A percentile compares a stretch with the other conserved stretches of the same genome.
Conservation (phyloP, 1,284 basidiomycete genomes). For the Omphalotus olearius region DNA sequence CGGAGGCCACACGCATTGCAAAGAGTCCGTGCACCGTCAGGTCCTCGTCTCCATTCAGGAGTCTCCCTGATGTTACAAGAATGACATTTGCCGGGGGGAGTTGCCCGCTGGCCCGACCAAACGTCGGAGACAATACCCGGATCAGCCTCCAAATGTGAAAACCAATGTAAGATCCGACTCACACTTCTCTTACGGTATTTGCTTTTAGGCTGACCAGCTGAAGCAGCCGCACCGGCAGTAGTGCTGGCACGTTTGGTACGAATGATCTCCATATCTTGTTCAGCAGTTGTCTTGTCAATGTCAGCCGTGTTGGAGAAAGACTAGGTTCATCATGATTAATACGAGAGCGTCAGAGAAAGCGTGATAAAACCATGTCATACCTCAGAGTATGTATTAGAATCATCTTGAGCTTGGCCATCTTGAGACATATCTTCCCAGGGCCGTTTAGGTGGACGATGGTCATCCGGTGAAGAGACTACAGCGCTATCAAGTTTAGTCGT, state of each 20-base stretch:
- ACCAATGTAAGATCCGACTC: conserved; percentile 31
- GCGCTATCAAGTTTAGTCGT: conserved; percentile 26
- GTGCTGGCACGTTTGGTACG: conserved; percentile 71
- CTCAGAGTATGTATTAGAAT: conserved; percentile 12
- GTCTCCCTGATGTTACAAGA: conserved; percentile 81
- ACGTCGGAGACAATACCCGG: conserved; percentile 17
- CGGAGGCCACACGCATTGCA: conserved; percentile 82
- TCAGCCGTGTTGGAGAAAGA: background rate
- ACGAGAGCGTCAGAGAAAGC: background rate
- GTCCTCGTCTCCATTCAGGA: conserved; percentile 79
- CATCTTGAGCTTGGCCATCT: conserved; percentile 26
- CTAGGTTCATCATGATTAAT: background rate
- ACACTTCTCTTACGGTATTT: conserved; percentile 81
- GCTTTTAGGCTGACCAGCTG: conserved; percentile 56
- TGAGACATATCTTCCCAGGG: conserved; percentile 71
- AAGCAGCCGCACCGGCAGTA: conserved; percentile 38
- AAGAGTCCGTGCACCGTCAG: conserved; percentile 73
- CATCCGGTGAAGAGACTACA: conserved; percentile 28
- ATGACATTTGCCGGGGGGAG: conserved; percentile 78
- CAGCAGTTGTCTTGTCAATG: conserved; percentile 46
- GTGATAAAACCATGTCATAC: conserved; percentile 6
- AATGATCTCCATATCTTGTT: conserved; percentile 79
- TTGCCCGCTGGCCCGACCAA: conserved; percentile 58
- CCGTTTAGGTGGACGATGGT: conserved; percentile 60
- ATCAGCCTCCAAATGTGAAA: conserved; percentile 20